Conservation (phyloP, 2,329 filamentous ascomycete species). For the Diaporthe batatas region DNA sequence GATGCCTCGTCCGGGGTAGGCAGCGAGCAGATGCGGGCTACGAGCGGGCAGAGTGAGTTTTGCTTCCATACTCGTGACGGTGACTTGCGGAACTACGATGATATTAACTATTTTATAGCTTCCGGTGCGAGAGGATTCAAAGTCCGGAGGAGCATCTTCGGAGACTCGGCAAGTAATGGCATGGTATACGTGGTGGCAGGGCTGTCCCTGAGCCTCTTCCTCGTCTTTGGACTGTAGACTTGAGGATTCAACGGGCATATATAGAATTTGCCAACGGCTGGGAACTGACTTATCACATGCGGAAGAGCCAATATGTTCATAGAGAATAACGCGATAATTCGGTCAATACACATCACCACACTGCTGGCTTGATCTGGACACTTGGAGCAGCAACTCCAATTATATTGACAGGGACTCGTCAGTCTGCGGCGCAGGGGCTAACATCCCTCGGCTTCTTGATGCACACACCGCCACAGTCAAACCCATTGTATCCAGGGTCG, state of each 20-base stretch:
- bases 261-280: too few species aligned
- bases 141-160: not conserved
- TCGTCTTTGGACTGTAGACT: not conserved
- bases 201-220: not conserved
- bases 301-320: too few species aligned
- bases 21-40: not conserved
- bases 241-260: not conserved
- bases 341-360: too few species aligned
- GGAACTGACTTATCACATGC: too few species aligned
- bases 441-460: constrained; percentile 35
- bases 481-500: constrained; percentile 53
- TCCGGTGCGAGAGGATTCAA: not conserved
- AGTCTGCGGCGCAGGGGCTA: not conserved
- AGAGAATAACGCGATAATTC: not conserved
- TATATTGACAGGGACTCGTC: not conserved
- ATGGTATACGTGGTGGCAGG: not conserved
- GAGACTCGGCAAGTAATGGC: not conserved
- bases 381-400: not conserved
- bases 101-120: not conserved
- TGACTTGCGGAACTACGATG: not conserved
- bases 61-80: too few species aligned
- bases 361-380: not conserved
- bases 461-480: constrained; percentile 59
- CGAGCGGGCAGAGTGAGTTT: constrained; percentile 16
- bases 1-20: not conserved